Percentiles rank a stretch among this genome's conserved stretches.
These are phyloP conservation scores for Cyberlindnera mycetangii DNA, from an alignment of 805 yeast genomes.

Conservation along the genomic window DNA sequence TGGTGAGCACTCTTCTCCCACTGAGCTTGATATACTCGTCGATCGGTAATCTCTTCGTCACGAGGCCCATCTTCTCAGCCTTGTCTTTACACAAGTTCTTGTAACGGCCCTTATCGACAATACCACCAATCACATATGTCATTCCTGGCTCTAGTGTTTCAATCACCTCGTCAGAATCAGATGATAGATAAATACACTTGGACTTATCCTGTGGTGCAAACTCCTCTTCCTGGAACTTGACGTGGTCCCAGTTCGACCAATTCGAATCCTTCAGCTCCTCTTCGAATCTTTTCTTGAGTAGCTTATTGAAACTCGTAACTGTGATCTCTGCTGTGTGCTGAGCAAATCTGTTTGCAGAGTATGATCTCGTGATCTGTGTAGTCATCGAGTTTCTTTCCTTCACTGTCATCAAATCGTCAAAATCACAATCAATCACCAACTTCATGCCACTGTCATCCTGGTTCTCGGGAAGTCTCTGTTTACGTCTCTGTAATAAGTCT, in stretches of 20 bases:
- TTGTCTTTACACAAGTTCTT: constrained; percentile 76
- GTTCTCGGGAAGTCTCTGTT: constrained; percentile 30
- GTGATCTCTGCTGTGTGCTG: constrained; percentile 52
- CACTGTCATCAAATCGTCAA: constrained; percentile 85
- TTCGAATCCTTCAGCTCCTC: constrained; percentile 48
- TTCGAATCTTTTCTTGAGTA: constrained; percentile 68
- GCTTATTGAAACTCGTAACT: constrained; percentile 63
- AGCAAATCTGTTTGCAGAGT: constrained; percentile 71
- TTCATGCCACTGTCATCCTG: constrained; percentile 49
- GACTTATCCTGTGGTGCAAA: constrained; percentile 32
- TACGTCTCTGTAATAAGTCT: constrained; percentile 38
- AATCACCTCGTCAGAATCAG: constrained; percentile 77
- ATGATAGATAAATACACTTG: constrained; percentile 68
- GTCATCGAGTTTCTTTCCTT: constrained; percentile 68
- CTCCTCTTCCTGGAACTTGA: constrained; percentile 42
- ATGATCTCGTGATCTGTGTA: constrained; percentile 77
- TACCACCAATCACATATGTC: constrained; percentile 91
- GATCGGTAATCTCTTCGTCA: constrained; percentile 80
- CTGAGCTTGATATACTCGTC: constrained; percentile 77
- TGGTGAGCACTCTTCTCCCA: constrained; percentile 87
- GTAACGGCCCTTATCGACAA: constrained; percentile 92
- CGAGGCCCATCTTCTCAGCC: constrained; percentile 68
- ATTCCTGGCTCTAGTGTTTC: constrained; percentile 60
- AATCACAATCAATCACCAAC: constrained; percentile 82
- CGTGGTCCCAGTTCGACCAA: constrained; percentile 65